Conservation (phyloP, 176 grass and related monocot species). For the Oryza officinalis region DNA sequence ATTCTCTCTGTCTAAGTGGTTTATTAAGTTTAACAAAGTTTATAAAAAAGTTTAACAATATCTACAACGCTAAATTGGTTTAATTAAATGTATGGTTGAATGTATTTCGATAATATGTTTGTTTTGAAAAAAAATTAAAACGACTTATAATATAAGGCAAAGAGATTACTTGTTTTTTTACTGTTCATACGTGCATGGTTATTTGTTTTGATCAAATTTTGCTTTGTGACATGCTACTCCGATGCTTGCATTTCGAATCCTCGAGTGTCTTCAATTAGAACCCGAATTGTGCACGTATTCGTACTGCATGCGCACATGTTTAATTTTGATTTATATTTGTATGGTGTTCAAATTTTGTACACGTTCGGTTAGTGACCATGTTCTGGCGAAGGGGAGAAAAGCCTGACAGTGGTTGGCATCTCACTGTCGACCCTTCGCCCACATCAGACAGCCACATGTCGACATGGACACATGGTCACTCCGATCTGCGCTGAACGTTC, state of each 20-base stretch:
- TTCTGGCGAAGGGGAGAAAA: background rate
- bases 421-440: background rate
- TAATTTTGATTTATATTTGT: background rate
- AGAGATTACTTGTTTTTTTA: background rate
- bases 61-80: no score
- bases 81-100: no score
- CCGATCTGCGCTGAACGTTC: background rate
- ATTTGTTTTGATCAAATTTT: background rate
- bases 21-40: no score
- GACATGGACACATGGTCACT: background rate
- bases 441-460: background rate
- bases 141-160: no score
- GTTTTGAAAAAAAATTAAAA: no score
- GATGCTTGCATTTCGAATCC: background rate
- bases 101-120: no score
- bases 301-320: background rate
- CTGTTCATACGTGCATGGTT: background rate
- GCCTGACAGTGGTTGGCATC: background rate
- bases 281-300: background rate
- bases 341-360: background rate
- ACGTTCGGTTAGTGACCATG: background rate
- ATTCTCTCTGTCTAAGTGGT: no score
- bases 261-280: no score
- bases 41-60: no score
- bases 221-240: no score